Conservation (phyloP, 495 filamentous ascomycete genomes). For the Filosporella fistucella region DNA sequence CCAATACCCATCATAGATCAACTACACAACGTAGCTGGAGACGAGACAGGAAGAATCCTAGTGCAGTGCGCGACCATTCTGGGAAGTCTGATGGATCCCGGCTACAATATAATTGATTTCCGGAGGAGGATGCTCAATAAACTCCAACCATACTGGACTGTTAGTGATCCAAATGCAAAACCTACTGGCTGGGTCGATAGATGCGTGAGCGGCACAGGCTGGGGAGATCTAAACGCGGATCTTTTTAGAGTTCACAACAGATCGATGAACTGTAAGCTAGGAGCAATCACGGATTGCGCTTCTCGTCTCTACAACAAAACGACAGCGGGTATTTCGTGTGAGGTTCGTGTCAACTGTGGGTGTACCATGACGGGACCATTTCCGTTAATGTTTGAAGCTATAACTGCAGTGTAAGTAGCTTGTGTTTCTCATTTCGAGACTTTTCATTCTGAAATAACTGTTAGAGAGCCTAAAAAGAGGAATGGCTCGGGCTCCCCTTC, state of each 20-base stretch:
- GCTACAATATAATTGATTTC: conserved; percentile 12
- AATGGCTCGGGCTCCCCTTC: no score
- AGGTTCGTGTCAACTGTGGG: conserved; percentile 20
- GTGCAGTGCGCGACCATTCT: conserved; percentile 23
- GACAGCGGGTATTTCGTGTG: conserved; percentile 18
- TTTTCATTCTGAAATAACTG: not conserved
- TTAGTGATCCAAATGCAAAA: conserved; percentile 18
- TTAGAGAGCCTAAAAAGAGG: not conserved
- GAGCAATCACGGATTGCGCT: conserved; percentile 11
- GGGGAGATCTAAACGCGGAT: conserved; percentile 7
- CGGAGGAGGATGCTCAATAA: conserved; percentile 14
- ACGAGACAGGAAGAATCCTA: conserved; percentile 23
- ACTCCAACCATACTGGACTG: conserved; percentile 16
- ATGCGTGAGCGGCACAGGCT: conserved; percentile 22
- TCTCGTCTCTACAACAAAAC: conserved; percentile 20
- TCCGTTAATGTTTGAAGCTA: conserved; percentile 21
- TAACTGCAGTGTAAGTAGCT: conserved; percentile 17
- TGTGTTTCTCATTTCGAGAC: not conserved
- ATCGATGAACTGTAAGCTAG: conserved; percentile 19
- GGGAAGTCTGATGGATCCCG: conserved; percentile 17
- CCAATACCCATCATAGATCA: conserved; percentile 4
- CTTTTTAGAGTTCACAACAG: conserved; percentile 12
- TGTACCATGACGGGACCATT: conserved; percentile 21
- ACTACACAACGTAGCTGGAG: conserved; percentile 4
- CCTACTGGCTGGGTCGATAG: conserved; percentile 17